These are phyloP conservation scores for Prunus dulcis DNA, from an alignment of 306 rosid species.

Conservation along the genomic window DNA sequence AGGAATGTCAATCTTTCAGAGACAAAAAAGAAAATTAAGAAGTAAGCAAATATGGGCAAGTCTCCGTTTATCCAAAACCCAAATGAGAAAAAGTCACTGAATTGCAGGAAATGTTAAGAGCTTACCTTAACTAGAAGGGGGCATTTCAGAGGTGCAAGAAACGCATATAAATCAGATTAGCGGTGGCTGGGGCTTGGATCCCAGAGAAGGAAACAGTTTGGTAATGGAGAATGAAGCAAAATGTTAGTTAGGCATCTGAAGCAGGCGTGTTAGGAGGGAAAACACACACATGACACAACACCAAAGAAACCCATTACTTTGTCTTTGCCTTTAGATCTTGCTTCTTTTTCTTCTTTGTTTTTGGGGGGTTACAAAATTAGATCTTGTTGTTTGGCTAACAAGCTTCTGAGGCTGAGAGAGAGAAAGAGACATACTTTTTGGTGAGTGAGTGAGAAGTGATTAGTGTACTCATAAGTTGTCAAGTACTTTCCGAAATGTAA, in stretches of 20 bases:
- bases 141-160: conserved; percentile 8
- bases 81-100: neutral
- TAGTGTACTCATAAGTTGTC: neutral
- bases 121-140: neutral
- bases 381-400: conserved; percentile 3
- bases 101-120: conserved; percentile 2
- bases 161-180: neutral
- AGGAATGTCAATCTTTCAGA: conserved; percentile 27
- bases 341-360: neutral
- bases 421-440: neutral
- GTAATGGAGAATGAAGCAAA: conserved; percentile 9
- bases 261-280: conserved; percentile 36
- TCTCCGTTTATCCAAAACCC: neutral
- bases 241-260: conserved; percentile 22
- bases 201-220: conserved; percentile 21
- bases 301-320: neutral
- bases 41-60: conserved; percentile 8
- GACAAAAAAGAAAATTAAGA: conserved; percentile 4
- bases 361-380: neutral
- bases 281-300: conserved; percentile 7
- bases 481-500: neutral
- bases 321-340: conserved; percentile 2
- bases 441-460: conserved; percentile 7
- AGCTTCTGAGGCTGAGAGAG: neutral
- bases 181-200: neutral